Evolutionary conservation across 352 stramenopile species (phyloP), one percentile per base, ranked within the genome.

Genomic region (Pythium rhizo-oryzae): DNA sequence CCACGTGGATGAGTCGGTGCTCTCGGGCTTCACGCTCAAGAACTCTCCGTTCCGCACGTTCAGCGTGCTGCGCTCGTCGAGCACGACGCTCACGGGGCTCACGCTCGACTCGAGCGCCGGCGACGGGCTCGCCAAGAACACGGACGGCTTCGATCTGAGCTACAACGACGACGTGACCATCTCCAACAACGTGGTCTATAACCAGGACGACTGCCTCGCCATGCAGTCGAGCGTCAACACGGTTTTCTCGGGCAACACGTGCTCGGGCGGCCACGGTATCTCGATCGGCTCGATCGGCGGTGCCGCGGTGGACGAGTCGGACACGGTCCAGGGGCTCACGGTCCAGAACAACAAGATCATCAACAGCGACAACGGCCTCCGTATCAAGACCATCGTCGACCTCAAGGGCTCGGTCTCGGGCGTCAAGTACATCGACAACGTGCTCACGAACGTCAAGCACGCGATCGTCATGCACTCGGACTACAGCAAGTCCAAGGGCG

Each of bases 41-140:
- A 78, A 83, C 55, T 69, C 50, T 49, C 77, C 77, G 7, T 80
- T 70, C 52, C 74, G 74, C 56, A 80, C 76, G 9, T 79, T 78
- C 59, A 78, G 69, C 23, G 67, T 80, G 25, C 39, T 75, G 44
- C 69, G 25, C 44, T 69, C 37, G 44, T 57, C 55, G 18, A 8
- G 67, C 12, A 81, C 69, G 1, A 77, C 65, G 19, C 30, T 77
- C 43, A 68, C 43, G 11, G 63, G 68, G 4, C 63, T 81, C 15
- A 81, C 68, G n/a, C 47, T 81, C 25, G 74, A 81, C 68, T 69
- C 66, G 1, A 75, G 65, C 24, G 59, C 67, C 23, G 74, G 74
- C 28, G 54, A 77, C 49, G 67, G 59, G 8, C 37, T 74, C 28
- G 70, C 69, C 30, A 74, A 74, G 44, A 81, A 81, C 58, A 77